Percentiles rank a stretch among this genome's conserved stretches.
Evolutionary conservation across 1,139 yeast species (phyloP).

Genomic region (Scheffersomyces illinoinensis): DNA sequence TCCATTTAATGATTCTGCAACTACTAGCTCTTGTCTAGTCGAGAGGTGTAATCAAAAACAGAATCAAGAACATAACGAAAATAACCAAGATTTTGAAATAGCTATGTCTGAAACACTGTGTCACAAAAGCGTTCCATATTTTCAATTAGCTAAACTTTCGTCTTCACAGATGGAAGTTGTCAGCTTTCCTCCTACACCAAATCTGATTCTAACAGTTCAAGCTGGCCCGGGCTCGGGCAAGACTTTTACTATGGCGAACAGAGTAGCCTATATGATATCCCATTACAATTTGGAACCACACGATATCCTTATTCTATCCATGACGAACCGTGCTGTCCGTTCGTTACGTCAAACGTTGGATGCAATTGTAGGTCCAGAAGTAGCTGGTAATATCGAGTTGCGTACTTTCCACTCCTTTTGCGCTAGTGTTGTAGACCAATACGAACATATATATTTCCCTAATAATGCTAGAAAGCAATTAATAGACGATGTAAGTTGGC

Average conservation of each 20-base stretch:
- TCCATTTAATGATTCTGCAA: neutral
- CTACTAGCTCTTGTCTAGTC: neutral
- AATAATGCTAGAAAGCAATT: slow-evolving; percentile 32
- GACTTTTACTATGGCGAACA: slow-evolving; percentile 58
- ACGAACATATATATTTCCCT: slow-evolving; percentile 24
- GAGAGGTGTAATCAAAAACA: neutral
- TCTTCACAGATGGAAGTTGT: slow-evolving; percentile 39
- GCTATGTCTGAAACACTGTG: neutral
- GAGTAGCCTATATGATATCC: slow-evolving; percentile 51
- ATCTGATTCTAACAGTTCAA: slow-evolving; percentile 47
- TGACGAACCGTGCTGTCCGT: slow-evolving; percentile 71
- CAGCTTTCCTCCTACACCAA: slow-evolving; percentile 30
- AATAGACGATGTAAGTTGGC: slow-evolving; percentile 56
- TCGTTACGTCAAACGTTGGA: slow-evolving; percentile 45
- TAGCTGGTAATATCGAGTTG: slow-evolving; percentile 38
- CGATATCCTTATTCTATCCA: slow-evolving; percentile 61
- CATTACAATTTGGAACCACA: slow-evolving; percentile 44
- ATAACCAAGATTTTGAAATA: neutral
- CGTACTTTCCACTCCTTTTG: slow-evolving; percentile 69
- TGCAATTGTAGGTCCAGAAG: slow-evolving; percentile 30
- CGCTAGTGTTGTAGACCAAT: slow-evolving; percentile 44
- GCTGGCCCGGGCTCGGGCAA: slow-evolving; percentile 85
- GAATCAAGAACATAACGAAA: neutral
- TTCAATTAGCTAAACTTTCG: slow-evolving; percentile 9
- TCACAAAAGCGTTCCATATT: too few relatives aligned